Conservation (phyloP, 108 stramenopile genomes). For the Nitzschia inconspicua region DNA sequence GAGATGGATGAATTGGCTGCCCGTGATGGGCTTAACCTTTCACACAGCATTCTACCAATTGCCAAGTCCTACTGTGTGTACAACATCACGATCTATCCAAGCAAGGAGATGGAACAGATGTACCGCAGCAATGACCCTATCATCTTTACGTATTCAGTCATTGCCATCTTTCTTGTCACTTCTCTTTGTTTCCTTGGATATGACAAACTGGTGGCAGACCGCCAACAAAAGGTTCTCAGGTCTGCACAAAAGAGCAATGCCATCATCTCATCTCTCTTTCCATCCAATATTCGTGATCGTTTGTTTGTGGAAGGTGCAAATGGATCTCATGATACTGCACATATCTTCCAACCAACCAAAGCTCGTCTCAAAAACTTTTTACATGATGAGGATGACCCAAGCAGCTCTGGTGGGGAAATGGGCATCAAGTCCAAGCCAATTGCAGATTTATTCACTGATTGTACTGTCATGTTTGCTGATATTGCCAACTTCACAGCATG, state of each 20-base stretch:
- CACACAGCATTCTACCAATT: too few species aligned
- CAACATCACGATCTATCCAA: slow-evolving; percentile 16
- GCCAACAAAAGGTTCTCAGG: slow-evolving; percentile 6
- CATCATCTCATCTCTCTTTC: slow-evolving; percentile 14
- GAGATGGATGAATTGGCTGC: too few species aligned
- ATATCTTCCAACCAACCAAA: slow-evolving; percentile 5
- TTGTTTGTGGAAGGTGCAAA: slow-evolving; percentile 21
- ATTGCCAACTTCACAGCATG: too few species aligned
- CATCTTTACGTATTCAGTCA: not conserved
- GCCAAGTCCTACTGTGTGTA: slow-evolving; percentile 4
- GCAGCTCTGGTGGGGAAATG: too few species aligned
- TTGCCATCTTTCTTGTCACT: slow-evolving; percentile 2
- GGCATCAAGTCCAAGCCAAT: not conserved
- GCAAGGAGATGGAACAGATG: too few species aligned
- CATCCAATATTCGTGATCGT: slow-evolving; percentile 12
- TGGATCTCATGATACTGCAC: too few species aligned
- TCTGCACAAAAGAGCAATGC: slow-evolving; percentile 12
- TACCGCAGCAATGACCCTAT: slow-evolving; percentile 3
- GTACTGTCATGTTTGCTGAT: too few species aligned
- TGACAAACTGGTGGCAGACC: slow-evolving; percentile 5
- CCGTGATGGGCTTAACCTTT: too few species aligned
- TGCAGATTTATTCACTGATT: not conserved
- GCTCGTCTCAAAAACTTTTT: slow-evolving; percentile 1
- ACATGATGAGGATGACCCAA: not conserved
- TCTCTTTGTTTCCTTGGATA: slow-evolving; percentile 4